Percentiles rank a stretch among this genome's conserved stretches.
Conservation (phyloP, 2,329 filamentous ascomycete species). For the Elsinoe batatas region DNA sequence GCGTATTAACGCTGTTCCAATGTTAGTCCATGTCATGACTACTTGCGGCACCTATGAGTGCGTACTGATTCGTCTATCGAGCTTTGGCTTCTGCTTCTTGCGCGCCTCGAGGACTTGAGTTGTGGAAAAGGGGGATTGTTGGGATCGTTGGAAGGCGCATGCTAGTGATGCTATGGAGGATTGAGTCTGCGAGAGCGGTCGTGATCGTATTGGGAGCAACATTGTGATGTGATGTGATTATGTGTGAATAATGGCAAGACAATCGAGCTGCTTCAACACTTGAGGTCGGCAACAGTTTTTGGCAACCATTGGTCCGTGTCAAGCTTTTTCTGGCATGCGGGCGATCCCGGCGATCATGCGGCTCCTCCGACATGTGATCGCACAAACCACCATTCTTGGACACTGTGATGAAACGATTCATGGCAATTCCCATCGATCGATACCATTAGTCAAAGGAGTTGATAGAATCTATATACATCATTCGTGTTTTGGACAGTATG, state of each 20-base stretch:
- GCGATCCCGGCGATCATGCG: background rate
- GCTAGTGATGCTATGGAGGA: background rate
- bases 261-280: background rate
- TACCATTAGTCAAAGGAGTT: too few relatives aligned
- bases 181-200: background rate
- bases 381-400: background rate
- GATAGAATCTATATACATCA: too few relatives aligned
- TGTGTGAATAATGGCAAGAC: background rate
- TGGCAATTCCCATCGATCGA: too few relatives aligned
- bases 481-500: too few relatives aligned
- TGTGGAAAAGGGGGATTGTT: constrained; percentile 27
- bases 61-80: constrained; percentile 27
- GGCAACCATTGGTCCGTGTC: constrained; percentile 9
- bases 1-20: constrained; percentile 48
- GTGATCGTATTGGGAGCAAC: background rate
- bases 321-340: background rate
- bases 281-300: constrained; percentile 9
- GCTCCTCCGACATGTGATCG: background rate
- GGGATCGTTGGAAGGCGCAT: constrained; percentile 13
- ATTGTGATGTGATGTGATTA: background rate
- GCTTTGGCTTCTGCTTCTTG: constrained; percentile 26
- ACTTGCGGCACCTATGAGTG: background rate
- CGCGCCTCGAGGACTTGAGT: constrained; percentile 29
- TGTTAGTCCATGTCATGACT: background rate
- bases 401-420: too few relatives aligned